Evolutionary conservation across 208 protist species (phyloP), one percentile per base, ranked within the genome.

Genomic region (Vickermania ingenoplastis): DNA sequence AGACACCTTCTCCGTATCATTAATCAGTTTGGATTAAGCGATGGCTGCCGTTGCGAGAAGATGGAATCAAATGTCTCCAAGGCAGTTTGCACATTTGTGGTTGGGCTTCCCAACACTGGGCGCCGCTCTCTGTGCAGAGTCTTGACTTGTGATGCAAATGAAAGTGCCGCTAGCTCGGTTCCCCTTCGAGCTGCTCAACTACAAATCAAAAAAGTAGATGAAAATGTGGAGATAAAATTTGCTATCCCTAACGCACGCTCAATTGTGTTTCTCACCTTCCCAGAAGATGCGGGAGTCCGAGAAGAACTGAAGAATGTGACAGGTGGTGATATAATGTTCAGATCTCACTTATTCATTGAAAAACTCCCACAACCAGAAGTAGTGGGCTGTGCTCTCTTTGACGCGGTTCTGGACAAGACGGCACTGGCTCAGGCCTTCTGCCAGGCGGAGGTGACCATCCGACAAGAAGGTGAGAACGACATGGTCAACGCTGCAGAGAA

Each of bases 21-120:
- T 36, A 68, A 80, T 45, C 81, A 89, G 60, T 94, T 91, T 41
- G 69, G 65, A 30, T 56, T 74, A 26, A 90, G 79, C 62, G 68
- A 81, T 14, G 64, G 63, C 14, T 84, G 82, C 53, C 22, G 63
- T 49, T 66, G 24, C 30, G 71, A 81, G 61, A 73, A 70, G 60
- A 81, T 80, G 67, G 29, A 55, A 7, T 79, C 76, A 3, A 94
- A 94, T 67, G 51, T 94, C 65, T 53, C 74, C 13, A 75, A 79
- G 25, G 91, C 91, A 54, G 69, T 91, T n/a, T 88, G 74, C 58
- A 61, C 73, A 7, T 83, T 91, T 78, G 77, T 94, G 25, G 59
- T 94, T 17, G 87, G 87, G 5, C 67, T 94, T 31, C 87, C 87
- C 31, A 88, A 91, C 54, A 89, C 83, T 5, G 87, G 87, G 17